Evolutionary conservation across 306 rosid species (phyloP).

Genomic region (Mimosa pudica): DNA sequence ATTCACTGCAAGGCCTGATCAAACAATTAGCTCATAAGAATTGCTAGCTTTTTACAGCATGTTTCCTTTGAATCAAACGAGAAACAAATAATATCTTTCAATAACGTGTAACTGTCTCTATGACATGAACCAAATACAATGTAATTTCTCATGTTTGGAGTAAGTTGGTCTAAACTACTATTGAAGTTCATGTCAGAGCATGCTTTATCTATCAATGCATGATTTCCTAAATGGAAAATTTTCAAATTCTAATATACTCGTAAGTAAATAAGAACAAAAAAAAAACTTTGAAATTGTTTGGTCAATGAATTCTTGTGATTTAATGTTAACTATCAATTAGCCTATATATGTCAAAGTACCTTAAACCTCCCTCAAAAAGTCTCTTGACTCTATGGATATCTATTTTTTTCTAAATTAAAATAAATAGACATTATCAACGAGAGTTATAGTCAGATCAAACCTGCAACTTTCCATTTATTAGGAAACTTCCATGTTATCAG

Average conservation of each 20-base stretch:
- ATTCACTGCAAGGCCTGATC: constrained; percentile 41
- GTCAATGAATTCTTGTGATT: not conserved
- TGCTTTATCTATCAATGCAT: not conserved
- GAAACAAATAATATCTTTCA: not conserved
- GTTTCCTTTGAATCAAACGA: constrained; percentile 20
- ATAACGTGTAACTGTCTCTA: not conserved
- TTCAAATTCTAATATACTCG: not conserved
- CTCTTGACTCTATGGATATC: not conserved
- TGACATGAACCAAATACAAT: not conserved
- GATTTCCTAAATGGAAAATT: not conserved
- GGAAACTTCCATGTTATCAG: too few species aligned
- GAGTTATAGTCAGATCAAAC: too few species aligned
- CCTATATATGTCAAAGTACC: too few species aligned
- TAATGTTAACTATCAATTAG: too few species aligned
- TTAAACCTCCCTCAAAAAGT: too few species aligned
- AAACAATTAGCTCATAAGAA: constrained; percentile 42
- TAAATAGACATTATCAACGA: too few species aligned
- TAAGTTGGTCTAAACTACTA: not conserved
- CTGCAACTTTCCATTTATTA: too few species aligned
- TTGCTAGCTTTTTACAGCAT: constrained; percentile 21
- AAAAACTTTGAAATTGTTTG: too few species aligned
- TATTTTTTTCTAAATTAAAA: too few species aligned
- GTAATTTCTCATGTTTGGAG: not conserved
- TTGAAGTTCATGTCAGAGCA: not conserved
- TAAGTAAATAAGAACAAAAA: not conserved